A percentile compares a stretch with the other conserved stretches of the same genome.
Evolutionary conservation across 2,329 filamentous ascomycete genomes (phyloP).

Genomic region (Teratosphaeriaceae sp.): DNA sequence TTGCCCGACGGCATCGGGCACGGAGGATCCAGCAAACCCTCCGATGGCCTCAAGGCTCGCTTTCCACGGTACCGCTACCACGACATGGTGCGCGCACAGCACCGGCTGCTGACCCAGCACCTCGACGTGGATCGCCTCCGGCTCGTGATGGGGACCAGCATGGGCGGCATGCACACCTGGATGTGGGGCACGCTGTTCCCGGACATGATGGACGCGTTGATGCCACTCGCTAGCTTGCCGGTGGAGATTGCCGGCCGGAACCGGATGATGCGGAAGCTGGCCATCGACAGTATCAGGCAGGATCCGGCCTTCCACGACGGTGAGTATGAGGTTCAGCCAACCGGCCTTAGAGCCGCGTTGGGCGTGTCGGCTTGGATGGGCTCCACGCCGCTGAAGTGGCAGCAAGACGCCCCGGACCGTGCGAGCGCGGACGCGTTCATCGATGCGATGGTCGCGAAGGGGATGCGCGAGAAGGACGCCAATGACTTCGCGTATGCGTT

Average conservation of each 20-base stretch:
- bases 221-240: slow-evolving; percentile 43
- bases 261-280: neutral
- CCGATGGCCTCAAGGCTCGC: slow-evolving; percentile 38
- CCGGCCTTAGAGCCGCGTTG: neutral
- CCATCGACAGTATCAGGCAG: neutral
- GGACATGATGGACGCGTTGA: slow-evolving; percentile 55
- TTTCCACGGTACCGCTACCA: slow-evolving; percentile 52
- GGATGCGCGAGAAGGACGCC: neutral
- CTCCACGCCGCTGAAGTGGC: slow-evolving; percentile 3
- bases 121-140: slow-evolving; percentile 52
- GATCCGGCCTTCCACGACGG: slow-evolving; percentile 3
- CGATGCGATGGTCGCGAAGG: neutral
- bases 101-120: slow-evolving; percentile 54
- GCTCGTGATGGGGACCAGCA: slow-evolving; percentile 59
- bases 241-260: slow-evolving; percentile 2
- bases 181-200: slow-evolving; percentile 17
- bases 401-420: neutral
- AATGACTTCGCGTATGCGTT: slow-evolving; percentile 6
- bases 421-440: slow-evolving; percentile 3
- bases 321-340: slow-evolving; percentile 3
- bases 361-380: slow-evolving; percentile 1
- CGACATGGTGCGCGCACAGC: slow-evolving; percentile 59
- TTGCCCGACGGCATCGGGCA: slow-evolving; percentile 61
- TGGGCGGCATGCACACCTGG: slow-evolving; percentile 56
- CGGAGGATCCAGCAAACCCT: slow-evolving; percentile 56